These are phyloP conservation scores for Carallia pectinifolia DNA, from an alignment of 345 rosid species.

Conservation along the genomic window DNA sequence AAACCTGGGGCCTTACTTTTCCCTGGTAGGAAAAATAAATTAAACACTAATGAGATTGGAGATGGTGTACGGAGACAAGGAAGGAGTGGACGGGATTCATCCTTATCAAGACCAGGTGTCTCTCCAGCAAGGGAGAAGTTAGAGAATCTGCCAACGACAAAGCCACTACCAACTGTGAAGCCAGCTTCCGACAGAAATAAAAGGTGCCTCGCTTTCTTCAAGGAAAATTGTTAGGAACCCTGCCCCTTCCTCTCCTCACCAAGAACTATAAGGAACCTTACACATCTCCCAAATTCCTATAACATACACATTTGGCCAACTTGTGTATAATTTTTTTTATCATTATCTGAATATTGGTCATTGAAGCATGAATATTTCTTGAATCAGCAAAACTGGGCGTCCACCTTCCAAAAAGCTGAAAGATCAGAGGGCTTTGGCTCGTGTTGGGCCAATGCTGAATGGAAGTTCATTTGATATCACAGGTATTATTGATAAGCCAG, in stretches of 20 bases:
- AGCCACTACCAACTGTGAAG: slow-evolving; percentile 60
- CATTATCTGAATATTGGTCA: neutral
- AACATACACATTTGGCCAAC: slow-evolving; percentile 7
- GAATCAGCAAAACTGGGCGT: slow-evolving; percentile 77
- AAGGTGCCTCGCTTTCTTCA: slow-evolving; percentile 43
- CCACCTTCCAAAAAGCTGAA: slow-evolving; percentile 81
- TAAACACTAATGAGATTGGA: slow-evolving; percentile 55
- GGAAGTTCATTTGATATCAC: slow-evolving; percentile 53
- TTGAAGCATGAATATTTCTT: slow-evolving; percentile 14
- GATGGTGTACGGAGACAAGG: slow-evolving; percentile 78
- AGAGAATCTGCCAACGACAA: slow-evolving; percentile 50
- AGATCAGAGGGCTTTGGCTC: slow-evolving; percentile 64
- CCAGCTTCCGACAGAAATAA: slow-evolving; percentile 64
- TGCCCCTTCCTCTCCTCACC: too few relatives aligned
- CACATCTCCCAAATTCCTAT: too few relatives aligned
- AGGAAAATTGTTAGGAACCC: too few relatives aligned
- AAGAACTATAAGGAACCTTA: neutral
- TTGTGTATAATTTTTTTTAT: neutral
- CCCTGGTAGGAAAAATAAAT: slow-evolving; percentile 57
- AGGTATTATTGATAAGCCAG: slow-evolving; percentile 40
- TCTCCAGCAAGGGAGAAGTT: slow-evolving; percentile 56
- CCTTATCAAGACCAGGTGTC: slow-evolving; percentile 49
- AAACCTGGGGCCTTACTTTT: slow-evolving; percentile 47
- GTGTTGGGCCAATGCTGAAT: slow-evolving; percentile 46
- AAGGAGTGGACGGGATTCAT: slow-evolving; percentile 60